phyloP scores from a whole-genome alignment of 2,329 filamentous ascomycete genomes.

The Tolypocladium album region DNA sequence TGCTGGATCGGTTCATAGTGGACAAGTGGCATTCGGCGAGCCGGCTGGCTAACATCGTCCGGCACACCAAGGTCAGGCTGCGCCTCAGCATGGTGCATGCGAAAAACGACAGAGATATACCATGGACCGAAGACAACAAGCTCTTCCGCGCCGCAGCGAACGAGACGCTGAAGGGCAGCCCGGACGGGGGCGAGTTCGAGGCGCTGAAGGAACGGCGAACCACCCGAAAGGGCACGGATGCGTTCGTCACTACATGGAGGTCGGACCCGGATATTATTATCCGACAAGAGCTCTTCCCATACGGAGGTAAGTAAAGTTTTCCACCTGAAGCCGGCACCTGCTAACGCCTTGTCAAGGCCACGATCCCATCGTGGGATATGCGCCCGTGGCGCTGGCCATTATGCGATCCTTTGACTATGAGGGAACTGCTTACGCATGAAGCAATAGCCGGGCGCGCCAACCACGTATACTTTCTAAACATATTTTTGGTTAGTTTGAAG shows the following conservation, averaged over 20 bases:
- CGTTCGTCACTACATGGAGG: conserved; percentile 36
- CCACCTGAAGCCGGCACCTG: neutral
- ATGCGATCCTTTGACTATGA: conserved; percentile 50
- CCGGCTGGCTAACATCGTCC: conserved; percentile 49
- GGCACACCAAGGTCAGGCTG: conserved; percentile 39
- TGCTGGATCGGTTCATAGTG: conserved; percentile 53
- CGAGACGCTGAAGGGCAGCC: conserved; percentile 27
- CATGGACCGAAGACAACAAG: conserved; percentile 56
- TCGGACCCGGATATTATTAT: conserved; percentile 35
- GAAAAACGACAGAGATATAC: conserved; percentile 71
- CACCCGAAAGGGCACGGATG: conserved; percentile 29
- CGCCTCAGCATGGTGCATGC: conserved; percentile 70
- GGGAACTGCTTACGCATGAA: conserved; percentile 12
- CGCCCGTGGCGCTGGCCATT: conserved; percentile 52
- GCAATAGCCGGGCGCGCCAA: neutral
- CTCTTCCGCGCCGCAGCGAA: conserved; percentile 51
- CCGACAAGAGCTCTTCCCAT: conserved; percentile 41
- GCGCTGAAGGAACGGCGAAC: conserved; percentile 36
- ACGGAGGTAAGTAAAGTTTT: conserved; percentile 36
- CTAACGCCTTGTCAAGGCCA: conserved; percentile 39
- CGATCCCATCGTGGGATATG: conserved; percentile 57
- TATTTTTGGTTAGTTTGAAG: too few relatives aligned
- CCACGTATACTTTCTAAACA: neutral
- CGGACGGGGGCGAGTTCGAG: conserved; percentile 26
- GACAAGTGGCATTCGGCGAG: conserved; percentile 71